phyloP scores from a whole-genome alignment of 2,329 filamentous ascomycete species.

The Grosmannia penicillata region DNA sequence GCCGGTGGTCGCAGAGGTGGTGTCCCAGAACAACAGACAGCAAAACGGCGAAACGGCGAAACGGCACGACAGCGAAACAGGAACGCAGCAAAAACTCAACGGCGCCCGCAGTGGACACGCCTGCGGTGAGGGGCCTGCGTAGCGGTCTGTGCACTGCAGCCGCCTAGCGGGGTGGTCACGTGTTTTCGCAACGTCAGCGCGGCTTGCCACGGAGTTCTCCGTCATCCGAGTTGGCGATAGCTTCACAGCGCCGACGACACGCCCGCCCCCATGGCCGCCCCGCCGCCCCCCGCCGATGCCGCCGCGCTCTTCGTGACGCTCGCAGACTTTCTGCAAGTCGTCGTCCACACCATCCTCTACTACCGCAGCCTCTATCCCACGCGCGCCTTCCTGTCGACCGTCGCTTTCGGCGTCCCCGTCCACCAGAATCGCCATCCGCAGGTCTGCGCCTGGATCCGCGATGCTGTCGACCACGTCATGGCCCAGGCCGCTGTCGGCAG shows the following conservation, averaged over 20 bases:
- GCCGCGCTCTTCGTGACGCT: conserved; percentile 53
- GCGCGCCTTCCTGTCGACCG: conserved; percentile 61
- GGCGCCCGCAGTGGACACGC: too few species aligned
- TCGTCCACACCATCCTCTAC: conserved; percentile 76
- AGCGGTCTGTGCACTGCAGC: not conserved
- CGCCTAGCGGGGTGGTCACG: not conserved
- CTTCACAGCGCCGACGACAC: not conserved
- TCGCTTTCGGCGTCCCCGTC: conserved; percentile 72
- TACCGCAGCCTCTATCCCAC: conserved; percentile 67
- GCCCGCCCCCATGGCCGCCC: not conserved
- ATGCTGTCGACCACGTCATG: conserved; percentile 60
- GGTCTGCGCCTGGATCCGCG: conserved; percentile 73
- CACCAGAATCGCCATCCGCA: conserved; percentile 75
- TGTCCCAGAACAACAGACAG: too few species aligned
- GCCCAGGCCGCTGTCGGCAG: conserved; percentile 48
- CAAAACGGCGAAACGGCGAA: too few species aligned
- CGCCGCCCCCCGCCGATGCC: conserved; percentile 16
- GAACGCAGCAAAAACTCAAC: too few species aligned
- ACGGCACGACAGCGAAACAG: too few species aligned
- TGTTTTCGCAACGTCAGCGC: too few species aligned
- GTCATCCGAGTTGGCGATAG: not conserved
- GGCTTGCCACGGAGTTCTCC: conserved; percentile 1
- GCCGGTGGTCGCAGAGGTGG: too few species aligned
- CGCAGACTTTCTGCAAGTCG: conserved; percentile 64
- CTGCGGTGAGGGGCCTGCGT: too few species aligned